Base-by-base conservation (phyloP, 305 asterid genomes). In the Fraxinus angustifolia region DNA sequence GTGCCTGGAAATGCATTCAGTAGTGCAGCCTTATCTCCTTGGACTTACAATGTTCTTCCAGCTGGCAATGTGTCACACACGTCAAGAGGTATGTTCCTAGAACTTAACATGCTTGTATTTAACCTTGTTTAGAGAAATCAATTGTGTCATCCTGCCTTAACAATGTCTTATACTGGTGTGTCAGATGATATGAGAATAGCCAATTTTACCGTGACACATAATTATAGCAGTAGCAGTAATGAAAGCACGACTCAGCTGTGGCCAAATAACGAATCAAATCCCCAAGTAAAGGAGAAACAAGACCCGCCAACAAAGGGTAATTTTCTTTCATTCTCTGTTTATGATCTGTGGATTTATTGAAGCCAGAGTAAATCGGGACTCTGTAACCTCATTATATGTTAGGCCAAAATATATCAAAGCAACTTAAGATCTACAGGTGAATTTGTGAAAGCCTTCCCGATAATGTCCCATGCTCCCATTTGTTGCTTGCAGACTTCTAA, bases 151-250 rank as follows among this genome's bases (percentile, higher is more conserved):
- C 30, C 65, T 28, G 16, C 62, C 21, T 60, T 35, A 26, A 40
- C 62, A 65, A 53, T 74, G 56, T 19, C 62, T 65, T 78, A 17
- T 79, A 28, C 73, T 34, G 76, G 77, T 75, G 76, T 81, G 79
- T 74, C 90, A 94, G 98, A 90, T 82, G 93, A 93, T 70, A 73
- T 67, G 31, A 86, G 85, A 62, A 79, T 86, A 76, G 82, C 87
- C 53, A 87, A 84, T 67, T 78, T 83, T 19, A 65, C 83, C 48
- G 65, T 81, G 26, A 31, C 82, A 10, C 82, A 85, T 74, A 91
- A 88, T 81, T 86, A 85, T 84, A 87, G 96, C 89, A 88, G 92
- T 84, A 87, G 95, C 80, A 90, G 96, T 82, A 91, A 83, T 80
- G 97, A 93, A 19, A 89, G 90, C 87, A 81, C 86, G 71, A 89